phyloP scores from a whole-genome alignment of 176 grass and related monocot species.

The barley (Hordeum vulgare) region DNA sequence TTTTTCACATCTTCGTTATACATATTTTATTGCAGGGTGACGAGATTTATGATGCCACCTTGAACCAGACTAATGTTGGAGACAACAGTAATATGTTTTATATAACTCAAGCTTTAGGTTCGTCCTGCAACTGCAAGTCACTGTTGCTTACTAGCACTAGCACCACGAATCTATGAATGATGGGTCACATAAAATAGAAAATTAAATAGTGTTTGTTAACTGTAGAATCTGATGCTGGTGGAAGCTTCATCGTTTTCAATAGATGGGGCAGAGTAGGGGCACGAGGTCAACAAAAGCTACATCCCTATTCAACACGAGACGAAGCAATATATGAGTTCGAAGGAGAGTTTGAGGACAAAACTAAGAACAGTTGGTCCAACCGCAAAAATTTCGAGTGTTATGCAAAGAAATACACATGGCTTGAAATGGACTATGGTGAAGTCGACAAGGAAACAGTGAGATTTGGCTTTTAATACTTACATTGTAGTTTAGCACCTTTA shows the following conservation, averaged over 20 bases:
- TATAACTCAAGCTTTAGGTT: slow-evolving; percentile 90
- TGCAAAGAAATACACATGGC: no score
- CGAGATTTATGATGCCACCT: slow-evolving; percentile 81
- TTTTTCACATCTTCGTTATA: no score
- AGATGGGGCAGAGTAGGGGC: slow-evolving; percentile 95
- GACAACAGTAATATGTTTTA: slow-evolving; percentile 93
- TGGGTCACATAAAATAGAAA: neutral
- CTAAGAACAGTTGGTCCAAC: no score
- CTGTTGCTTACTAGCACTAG: neutral
- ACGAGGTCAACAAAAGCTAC: slow-evolving; percentile 70
- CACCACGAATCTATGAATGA: neutral
- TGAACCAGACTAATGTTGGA: slow-evolving; percentile 94
- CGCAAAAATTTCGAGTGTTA: no score
- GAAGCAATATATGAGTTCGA: slow-evolving; percentile 62
- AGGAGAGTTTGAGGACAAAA: slow-evolving; percentile 70
- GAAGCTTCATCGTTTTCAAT: slow-evolving; percentile 78
- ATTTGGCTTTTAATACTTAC: no score
- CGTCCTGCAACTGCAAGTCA: slow-evolving; percentile 28
- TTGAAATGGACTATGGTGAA: no score
- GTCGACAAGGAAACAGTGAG: no score
- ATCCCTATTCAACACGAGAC: slow-evolving; percentile 50
- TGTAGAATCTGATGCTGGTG: slow-evolving; percentile 82
- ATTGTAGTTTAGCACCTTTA: slow-evolving; percentile 7
- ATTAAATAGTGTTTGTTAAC: slow-evolving; percentile 10
- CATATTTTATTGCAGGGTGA: slow-evolving; percentile 78